Percentiles rank a stretch among this genome's conserved stretches.
These are phyloP conservation scores for Boletus rubescentipes DNA, from an alignment of 768 basidiomycete genomes.

Conservation along the genomic window DNA sequence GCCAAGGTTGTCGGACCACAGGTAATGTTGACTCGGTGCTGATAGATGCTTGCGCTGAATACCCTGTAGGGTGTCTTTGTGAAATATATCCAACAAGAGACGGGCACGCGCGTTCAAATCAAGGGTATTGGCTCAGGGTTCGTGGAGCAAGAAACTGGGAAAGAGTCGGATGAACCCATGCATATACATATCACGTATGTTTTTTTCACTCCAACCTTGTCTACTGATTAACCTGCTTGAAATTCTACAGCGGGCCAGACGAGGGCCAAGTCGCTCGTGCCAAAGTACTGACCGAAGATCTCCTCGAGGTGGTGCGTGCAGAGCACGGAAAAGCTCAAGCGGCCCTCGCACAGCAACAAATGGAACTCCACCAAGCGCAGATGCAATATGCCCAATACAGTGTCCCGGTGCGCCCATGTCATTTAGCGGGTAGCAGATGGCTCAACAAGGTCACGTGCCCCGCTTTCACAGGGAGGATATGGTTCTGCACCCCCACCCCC, in stretches of 20 bases:
- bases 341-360: slow-evolving; percentile 70
- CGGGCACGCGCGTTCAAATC: slow-evolving; percentile 94
- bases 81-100: slow-evolving; percentile 97
- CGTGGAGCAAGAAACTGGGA: slow-evolving; percentile 86
- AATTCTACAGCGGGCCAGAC: slow-evolving; percentile 62
- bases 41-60: neutral
- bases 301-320: slow-evolving; percentile 81
- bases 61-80: slow-evolving; percentile 79
- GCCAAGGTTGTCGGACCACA: slow-evolving; percentile 97
- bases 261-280: slow-evolving; percentile 85
- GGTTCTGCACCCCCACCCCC: slow-evolving; percentile 39
- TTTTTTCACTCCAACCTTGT: slow-evolving; percentile 1
- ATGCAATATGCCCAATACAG: slow-evolving; percentile 76
- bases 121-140: slow-evolving; percentile 95
- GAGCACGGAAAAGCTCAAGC: slow-evolving; percentile 83
- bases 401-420: slow-evolving; percentile 43
- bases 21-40: slow-evolving; percentile 42
- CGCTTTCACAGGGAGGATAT: slow-evolving; percentile 31
- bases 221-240: slow-evolving; percentile 15
- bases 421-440: too few relatives aligned
- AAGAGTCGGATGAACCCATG: slow-evolving; percentile 87
- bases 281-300: slow-evolving; percentile 83
- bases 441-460: slow-evolving; percentile 2
- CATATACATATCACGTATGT: slow-evolving; percentile 89
- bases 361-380: slow-evolving; percentile 85